Conservation (phyloP, 495 filamentous ascomycete genomes). For the Pyronema domesticum region DNA sequence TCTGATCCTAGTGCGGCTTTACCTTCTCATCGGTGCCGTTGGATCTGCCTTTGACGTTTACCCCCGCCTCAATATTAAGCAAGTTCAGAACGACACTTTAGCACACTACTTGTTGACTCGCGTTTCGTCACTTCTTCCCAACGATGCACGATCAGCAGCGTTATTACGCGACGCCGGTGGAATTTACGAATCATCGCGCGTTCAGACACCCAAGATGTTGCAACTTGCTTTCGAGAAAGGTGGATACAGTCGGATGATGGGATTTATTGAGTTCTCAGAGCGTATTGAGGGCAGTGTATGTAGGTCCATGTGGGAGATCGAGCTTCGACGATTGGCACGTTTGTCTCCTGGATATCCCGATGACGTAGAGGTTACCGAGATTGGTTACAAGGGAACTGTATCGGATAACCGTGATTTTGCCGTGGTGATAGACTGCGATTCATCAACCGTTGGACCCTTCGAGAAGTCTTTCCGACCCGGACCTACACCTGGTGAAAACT, state of each 20-base stretch:
- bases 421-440: slow-evolving; percentile 23
- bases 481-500: slow-evolving; percentile 17
- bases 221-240: slow-evolving; percentile 25
- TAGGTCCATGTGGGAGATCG: slow-evolving; percentile 23
- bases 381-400: slow-evolving; percentile 7
- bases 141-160: slow-evolving; percentile 4
- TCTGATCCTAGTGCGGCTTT: slow-evolving; percentile 37
- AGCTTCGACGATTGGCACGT: slow-evolving; percentile 21
- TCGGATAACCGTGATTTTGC: slow-evolving; percentile 26
- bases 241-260: slow-evolving; percentile 26
- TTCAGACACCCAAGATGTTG: slow-evolving; percentile 23
- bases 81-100: slow-evolving; percentile 42
- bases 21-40: slow-evolving; percentile 36
- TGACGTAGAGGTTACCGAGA: slow-evolving; percentile 2
- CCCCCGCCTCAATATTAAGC: slow-evolving; percentile 40
- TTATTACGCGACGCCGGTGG: slow-evolving; percentile 13
- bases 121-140: slow-evolving; percentile 34
- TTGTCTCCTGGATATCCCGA: slow-evolving; percentile 9
- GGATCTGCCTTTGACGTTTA: slow-evolving; percentile 36
- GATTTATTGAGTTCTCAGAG: slow-evolving; percentile 24
- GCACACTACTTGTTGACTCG: slow-evolving; percentile 41
- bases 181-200: slow-evolving; percentile 22
- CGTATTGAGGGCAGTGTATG: slow-evolving; percentile 23
- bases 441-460: slow-evolving; percentile 8
- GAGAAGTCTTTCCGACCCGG: slow-evolving; percentile 20